Evolutionary conservation across 2,329 filamentous ascomycete species (phyloP).

Genomic region (Monilinia aucupariae): DNA sequence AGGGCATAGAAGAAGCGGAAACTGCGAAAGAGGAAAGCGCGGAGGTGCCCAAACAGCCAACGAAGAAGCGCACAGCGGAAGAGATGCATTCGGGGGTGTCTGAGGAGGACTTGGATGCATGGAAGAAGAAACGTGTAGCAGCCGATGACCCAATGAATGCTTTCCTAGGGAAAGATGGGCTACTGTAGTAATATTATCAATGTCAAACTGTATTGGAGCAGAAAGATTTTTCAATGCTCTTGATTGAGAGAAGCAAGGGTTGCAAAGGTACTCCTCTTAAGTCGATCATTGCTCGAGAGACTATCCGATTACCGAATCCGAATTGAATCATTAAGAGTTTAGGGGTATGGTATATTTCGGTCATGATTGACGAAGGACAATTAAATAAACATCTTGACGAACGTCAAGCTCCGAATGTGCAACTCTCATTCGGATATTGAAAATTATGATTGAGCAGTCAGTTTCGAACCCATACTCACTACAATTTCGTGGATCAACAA

Average conservation of each 20-base stretch:
- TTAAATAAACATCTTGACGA: no score
- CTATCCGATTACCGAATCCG: no score
- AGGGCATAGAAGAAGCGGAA: constrained; percentile 29
- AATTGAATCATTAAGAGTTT: no score
- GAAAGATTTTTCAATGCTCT: no score
- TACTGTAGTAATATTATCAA: constrained; percentile 32
- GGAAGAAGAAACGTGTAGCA: constrained; percentile 67
- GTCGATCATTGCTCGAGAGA: no score
- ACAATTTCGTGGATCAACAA: background rate
- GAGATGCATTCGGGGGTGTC: constrained; percentile 74
- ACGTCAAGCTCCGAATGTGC: background rate
- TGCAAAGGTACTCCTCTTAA: no score
- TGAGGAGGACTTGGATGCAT: constrained; percentile 82
- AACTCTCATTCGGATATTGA: background rate
- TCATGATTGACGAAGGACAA: no score
- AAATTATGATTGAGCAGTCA: background rate
- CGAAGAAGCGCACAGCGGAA: constrained; percentile 68
- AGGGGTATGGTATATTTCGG: no score
- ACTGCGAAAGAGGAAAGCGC: constrained; percentile 34
- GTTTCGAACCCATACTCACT: no score
- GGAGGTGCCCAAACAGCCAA: constrained; percentile 24
- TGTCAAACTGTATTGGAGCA: no score
- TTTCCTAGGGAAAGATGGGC: constrained; percentile 67
- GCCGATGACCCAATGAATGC: constrained; percentile 84
- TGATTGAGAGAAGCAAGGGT: background rate